Conservation (phyloP, 371 early-diverging fungal genomes). For the Syncephalastrum monosporum region DNA sequence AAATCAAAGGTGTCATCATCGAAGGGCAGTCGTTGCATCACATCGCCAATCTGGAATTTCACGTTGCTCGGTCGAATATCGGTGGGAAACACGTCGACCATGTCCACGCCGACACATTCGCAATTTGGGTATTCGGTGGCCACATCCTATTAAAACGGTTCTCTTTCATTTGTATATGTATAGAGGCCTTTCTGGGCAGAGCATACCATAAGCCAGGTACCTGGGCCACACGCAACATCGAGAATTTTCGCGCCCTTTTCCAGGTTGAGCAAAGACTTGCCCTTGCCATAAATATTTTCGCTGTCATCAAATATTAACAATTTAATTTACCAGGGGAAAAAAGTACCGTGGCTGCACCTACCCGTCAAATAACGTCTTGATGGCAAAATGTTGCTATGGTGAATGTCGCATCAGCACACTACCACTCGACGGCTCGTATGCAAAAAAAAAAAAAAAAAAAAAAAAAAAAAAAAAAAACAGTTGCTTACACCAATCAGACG, state of each 20-base stretch:
- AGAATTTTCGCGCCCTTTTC: slow-evolving; percentile 14
- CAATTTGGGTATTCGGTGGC: slow-evolving; percentile 56
- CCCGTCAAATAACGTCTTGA: slow-evolving; percentile 21
- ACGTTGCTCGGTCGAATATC: slow-evolving; percentile 46
- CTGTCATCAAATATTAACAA: neutral
- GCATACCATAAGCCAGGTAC: slow-evolving; percentile 55
- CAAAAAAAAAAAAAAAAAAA: slow-evolving; percentile 4
- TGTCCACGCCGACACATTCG: slow-evolving; percentile 55
- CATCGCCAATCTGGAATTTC: slow-evolving; percentile 43
- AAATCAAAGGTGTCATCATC: slow-evolving; percentile 59
- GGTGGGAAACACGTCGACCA: slow-evolving; percentile 51
- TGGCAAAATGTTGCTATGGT: slow-evolving; percentile 20
- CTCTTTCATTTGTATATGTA: neutral
- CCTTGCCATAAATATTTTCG: slow-evolving; percentile 7
- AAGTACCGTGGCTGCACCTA: neutral
- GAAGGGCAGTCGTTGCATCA: slow-evolving; percentile 50
- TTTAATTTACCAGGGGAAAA: no score
- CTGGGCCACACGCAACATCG: slow-evolving; percentile 31
- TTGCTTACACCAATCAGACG: slow-evolving; percentile 33
- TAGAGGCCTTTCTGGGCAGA: neutral
- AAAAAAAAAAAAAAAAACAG: neutral
- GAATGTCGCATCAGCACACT: no score
- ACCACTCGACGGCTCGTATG: neutral
- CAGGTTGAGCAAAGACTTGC: slow-evolving; percentile 3
- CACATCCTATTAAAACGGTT: slow-evolving; percentile 36